Percentiles rank a stretch among this genome's conserved stretches.
Conservation (phyloP, 2,329 filamentous ascomycete genomes). For the Fusarium beomiforme region DNA sequence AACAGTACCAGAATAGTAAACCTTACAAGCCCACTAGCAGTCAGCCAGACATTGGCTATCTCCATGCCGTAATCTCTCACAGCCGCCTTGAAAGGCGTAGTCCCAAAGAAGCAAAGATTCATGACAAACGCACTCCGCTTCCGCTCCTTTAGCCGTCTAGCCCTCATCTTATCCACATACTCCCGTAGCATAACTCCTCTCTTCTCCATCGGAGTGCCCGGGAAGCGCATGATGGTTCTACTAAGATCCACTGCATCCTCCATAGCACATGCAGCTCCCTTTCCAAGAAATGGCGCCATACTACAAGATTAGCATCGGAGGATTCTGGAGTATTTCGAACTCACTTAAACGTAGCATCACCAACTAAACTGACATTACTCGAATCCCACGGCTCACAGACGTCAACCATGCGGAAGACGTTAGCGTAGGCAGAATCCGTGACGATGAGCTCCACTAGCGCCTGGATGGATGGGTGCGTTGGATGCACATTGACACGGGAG, state of each 20-base stretch:
- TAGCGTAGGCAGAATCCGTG: not conserved
- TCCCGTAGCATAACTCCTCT: not conserved
- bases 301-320: not conserved
- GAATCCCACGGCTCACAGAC: not conserved
- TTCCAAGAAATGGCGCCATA: not conserved
- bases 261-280: not conserved
- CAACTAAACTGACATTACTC: not conserved
- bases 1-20: not conserved
- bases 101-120: conserved; percentile 1
- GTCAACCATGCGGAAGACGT: not conserved
- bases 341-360: not conserved
- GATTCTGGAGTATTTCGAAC: not conserved
- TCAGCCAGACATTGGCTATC: not conserved
- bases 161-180: not conserved
- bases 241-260: not conserved
- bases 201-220: not conserved
- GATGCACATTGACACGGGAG: not conserved
- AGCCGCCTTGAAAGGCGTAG: not conserved
- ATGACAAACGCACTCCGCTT: not conserved
- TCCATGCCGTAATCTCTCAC: not conserved
- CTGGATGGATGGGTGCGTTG: not conserved
- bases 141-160: not conserved
- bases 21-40: not conserved
- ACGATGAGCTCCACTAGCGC: not conserved
- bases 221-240: not conserved